phyloP scores from a whole-genome alignment of 139 green algal species.

The Chlorella sp. region DNA sequence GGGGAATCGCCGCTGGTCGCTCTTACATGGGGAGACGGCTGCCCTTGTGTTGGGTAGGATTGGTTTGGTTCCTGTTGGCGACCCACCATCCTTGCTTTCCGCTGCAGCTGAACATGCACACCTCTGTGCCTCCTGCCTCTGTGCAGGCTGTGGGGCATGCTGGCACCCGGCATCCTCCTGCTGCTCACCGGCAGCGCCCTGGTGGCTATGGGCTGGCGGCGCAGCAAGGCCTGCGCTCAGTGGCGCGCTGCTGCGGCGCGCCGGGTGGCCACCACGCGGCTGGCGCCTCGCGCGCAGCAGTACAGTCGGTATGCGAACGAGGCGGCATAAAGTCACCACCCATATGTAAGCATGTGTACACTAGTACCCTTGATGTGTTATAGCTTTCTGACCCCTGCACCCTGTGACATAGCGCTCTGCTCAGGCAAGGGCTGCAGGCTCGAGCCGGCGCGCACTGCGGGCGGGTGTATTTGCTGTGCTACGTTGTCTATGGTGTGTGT shows the following conservation, averaged over 20 bases:
- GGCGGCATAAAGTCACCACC: no score
- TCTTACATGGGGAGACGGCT: neutral
- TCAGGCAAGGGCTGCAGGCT: no score
- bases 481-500: no score
- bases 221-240: neutral
- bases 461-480: no score
- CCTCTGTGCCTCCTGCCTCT: neutral
- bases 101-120: neutral
- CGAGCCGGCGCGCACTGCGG: no score
- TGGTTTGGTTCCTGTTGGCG: neutral
- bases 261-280: constrained; percentile 9
- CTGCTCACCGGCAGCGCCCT: constrained; percentile 5
- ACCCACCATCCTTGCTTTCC: neutral
- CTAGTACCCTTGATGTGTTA: no score
- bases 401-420: no score
- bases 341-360: no score
- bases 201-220: constrained; percentile 1
- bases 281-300: neutral
- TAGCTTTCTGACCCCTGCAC: no score
- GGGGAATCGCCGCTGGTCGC: neutral
- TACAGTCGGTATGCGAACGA: neutral
- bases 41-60: no score
- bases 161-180: constrained; percentile 13
- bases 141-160: constrained; percentile 17
- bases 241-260: neutral